Evolutionary conservation across 2,329 filamentous ascomycete genomes (phyloP).

Genomic region (Tolypocladium album): DNA sequence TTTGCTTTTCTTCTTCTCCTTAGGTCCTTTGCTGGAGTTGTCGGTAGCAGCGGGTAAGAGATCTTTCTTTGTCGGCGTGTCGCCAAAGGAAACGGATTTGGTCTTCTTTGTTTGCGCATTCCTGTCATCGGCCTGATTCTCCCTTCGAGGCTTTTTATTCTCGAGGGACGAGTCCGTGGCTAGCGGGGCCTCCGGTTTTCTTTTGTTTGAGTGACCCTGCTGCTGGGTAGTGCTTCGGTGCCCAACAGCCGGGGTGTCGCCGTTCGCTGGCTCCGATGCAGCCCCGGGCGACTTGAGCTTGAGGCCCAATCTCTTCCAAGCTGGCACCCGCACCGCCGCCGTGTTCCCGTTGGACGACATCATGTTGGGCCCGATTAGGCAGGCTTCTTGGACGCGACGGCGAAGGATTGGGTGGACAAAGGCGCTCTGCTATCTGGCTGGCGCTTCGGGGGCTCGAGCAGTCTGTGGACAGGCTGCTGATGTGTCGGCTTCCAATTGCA

Average conservation of each 20-base stretch:
- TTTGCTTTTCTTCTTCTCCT: conserved; percentile 23
- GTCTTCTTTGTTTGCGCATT: conserved; percentile 20
- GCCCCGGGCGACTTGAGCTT: conserved; percentile 40
- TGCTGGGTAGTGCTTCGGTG: conserved; percentile 23
- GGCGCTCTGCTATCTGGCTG: neutral
- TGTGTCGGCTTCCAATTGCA: neutral
- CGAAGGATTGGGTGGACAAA: neutral
- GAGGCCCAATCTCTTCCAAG: conserved; percentile 53
- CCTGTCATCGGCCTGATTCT: conserved; percentile 12
- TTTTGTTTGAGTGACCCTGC: conserved; percentile 24
- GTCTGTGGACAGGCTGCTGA: neutral
- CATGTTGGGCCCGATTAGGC: conserved; percentile 21
- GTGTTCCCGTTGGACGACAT: conserved; percentile 30
- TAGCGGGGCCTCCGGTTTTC: conserved; percentile 25
- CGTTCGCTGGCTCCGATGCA: conserved; percentile 18
- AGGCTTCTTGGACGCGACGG: conserved; percentile 3
- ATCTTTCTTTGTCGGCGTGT: conserved; percentile 26
- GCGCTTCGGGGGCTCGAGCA: neutral
- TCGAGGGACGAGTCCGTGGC: conserved; percentile 15
- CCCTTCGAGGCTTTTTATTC: conserved; percentile 23
- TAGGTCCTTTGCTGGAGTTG: conserved; percentile 20
- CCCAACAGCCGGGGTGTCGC: conserved; percentile 22
- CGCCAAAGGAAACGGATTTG: conserved; percentile 40
- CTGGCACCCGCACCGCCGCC: conserved; percentile 38
- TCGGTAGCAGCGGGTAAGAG: conserved; percentile 8